Evolutionary conservation across 345 rosid genomes (phyloP).

Genomic region (Abelmoschus esculentus): DNA sequence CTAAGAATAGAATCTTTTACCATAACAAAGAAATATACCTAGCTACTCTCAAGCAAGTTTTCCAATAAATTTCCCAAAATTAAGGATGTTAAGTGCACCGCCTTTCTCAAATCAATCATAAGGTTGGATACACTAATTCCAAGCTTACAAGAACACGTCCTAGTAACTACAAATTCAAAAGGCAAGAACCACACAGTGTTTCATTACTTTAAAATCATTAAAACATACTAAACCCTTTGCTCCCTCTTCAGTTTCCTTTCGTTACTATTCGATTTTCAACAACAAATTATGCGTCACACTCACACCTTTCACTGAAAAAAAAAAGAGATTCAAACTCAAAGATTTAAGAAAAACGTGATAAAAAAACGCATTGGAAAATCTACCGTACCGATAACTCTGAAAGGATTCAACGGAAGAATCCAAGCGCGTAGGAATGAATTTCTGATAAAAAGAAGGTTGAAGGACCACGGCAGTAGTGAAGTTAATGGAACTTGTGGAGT

Average conservation of each 20-base stretch:
- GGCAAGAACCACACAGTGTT: neutral
- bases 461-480: neutral
- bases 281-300: no score
- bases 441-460: no score
- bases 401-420: conserved; percentile 8
- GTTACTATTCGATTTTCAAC: no score
- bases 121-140: neutral
- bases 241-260: neutral
- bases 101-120: neutral
- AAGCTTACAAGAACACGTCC: neutral
- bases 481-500: neutral
- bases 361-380: neutral
- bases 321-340: neutral
- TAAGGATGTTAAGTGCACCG: neutral
- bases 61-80: neutral
- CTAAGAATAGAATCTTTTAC: neutral
- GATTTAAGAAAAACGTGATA: neutral
- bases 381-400: neutral
- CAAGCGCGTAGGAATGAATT: neutral
- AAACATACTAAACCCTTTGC: neutral
- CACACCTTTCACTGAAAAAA: neutral
- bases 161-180: neutral
- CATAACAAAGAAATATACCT: neutral
- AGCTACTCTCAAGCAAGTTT: neutral
- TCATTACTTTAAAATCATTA: neutral